Percentiles rank a stretch among this genome's conserved stretches.
These are phyloP conservation scores for Aspergillus heteromorphus DNA, from an alignment of 495 filamentous ascomycete species.

Conservation along the genomic window DNA sequence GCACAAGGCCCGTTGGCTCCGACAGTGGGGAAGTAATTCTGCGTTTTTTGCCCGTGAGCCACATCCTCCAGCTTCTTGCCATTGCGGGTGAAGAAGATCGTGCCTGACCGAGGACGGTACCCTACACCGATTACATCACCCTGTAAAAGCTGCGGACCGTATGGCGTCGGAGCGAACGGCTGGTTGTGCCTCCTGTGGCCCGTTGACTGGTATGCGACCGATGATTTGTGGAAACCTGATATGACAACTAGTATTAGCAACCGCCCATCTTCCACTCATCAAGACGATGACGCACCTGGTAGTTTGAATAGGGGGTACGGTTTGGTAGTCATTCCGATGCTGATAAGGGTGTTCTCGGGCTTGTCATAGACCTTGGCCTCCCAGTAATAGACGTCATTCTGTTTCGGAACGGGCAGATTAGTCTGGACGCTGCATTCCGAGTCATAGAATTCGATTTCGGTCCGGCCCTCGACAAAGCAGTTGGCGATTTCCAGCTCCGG, in stretches of 20 bases:
- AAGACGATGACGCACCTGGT: conserved; percentile 58
- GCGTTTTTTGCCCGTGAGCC: conserved; percentile 83
- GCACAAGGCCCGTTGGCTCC: conserved; percentile 90
- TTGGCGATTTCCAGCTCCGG: conserved; percentile 97
- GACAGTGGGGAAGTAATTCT: conserved; percentile 94
- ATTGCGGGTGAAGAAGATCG: conserved; percentile 96
- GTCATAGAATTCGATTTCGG: conserved; percentile 98
- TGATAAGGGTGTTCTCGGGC: conserved; percentile 77
- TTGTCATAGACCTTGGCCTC: conserved; percentile 98
- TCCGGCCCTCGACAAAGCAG: conserved; percentile 93
- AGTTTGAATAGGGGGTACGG: conserved; percentile 93
- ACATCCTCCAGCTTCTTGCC: conserved; percentile 96
- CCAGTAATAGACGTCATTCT: conserved; percentile 99
- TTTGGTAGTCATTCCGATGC: conserved; percentile 90
- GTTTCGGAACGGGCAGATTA: conserved; percentile 93
- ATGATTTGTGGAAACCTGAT: conserved; percentile 83
- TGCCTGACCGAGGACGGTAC: conserved; percentile 89
- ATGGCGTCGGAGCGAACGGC: conserved; percentile 71
- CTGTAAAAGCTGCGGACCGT: conserved; percentile 79
- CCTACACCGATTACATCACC: conserved; percentile 96
- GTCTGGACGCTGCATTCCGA: conserved; percentile 96
- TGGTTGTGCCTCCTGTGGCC: conserved; percentile 87
- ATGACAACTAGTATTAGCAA: conserved; percentile 16
- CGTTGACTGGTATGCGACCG: conserved; percentile 82
- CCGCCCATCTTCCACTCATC: neutral